These are phyloP conservation scores for Aureobasidium leucospermi DNA, from an alignment of 2,329 filamentous ascomycete species.

Conservation along the genomic window DNA sequence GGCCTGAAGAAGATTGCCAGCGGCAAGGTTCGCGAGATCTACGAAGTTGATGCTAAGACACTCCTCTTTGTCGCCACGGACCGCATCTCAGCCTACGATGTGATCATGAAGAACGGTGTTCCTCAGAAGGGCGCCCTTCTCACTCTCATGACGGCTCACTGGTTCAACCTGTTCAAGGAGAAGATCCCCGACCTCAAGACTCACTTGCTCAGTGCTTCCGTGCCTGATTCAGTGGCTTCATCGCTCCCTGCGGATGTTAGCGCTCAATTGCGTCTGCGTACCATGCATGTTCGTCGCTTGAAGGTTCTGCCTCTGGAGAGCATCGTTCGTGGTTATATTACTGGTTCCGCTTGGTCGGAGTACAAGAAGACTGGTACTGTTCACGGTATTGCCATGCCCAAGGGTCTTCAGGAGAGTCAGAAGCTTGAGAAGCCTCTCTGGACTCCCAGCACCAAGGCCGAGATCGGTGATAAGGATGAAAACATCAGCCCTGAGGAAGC, in stretches of 20 bases:
- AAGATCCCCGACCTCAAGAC: conserved; percentile 53
- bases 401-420: conserved; percentile 63
- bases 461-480: conserved; percentile 70
- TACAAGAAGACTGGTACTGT: conserved; percentile 68
- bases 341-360: conserved; percentile 76
- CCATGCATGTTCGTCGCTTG: conserved; percentile 69
- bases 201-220: conserved; percentile 54
- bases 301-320: conserved; percentile 73
- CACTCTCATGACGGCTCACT: conserved; percentile 59
- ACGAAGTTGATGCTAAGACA: conserved; percentile 59
- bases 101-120: conserved; percentile 73
- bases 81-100: conserved; percentile 92
- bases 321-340: conserved; percentile 85
- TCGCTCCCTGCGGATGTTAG: conserved; percentile 33
- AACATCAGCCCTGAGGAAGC: conserved; percentile 70
- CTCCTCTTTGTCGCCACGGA: conserved; percentile 82
- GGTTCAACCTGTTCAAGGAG: conserved; percentile 56
- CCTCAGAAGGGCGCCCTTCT: conserved; percentile 61
- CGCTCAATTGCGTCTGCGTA: conserved; percentile 49
- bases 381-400: conserved; percentile 64
- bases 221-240: conserved; percentile 52
- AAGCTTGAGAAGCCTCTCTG: conserved; percentile 63
- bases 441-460: conserved; percentile 81
- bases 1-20: conserved; percentile 45
- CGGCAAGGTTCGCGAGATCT: conserved; percentile 78